Evolutionary conservation across 1,139 yeast genomes (phyloP), one percentile per base, ranked within the genome.

Genomic region (Saccharomyces hybrid): DNA sequence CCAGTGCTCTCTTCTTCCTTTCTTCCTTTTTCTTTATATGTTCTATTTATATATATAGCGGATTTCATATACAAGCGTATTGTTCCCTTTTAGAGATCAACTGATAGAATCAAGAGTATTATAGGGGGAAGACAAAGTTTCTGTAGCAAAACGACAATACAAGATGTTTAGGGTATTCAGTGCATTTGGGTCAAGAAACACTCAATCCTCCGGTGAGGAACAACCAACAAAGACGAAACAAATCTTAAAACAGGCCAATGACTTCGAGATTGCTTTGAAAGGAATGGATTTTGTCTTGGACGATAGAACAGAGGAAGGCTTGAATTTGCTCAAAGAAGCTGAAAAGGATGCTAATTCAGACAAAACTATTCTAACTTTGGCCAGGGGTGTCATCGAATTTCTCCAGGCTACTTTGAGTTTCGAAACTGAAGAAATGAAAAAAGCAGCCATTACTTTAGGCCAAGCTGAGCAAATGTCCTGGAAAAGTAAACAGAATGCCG

Each of bases 201-300:
- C 23, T 20, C 23, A 20, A 20, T 20, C 23, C 4, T 20, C 23
- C 50, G 49, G 50, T 20, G 44, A 38, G 7, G 44, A 58, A 14
- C 63, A 60, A 48, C 62, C 63, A 48, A 67, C 67, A 51, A 62
- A 59, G 53, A 63, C 66, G 13, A 61, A 60, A 46, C 50, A 68
- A 16, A 67, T 77, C 5, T 61, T 79, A 11, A 65, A 71, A 44
- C 78, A 78, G 57, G 81, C 79, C 0, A 70, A 77, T 47, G 76
- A 77, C 57, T 76, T 88, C 59, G 97, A 90, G 67, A 72, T 80
- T 50, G 95, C 96, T 1, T 75, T 91, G 31, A 82, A 83, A 62
- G 96, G 97, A 23, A 90, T 91, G 98, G 98, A 91, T 70, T 83
- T 78, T 65, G 83, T 91, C 42, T 75, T 91, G 60, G 97, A 91